Percentiles rank a stretch among this genome's conserved stretches.
phyloP scores from a whole-genome alignment of 345 rosid species.

The Syzygium aqueum region DNA sequence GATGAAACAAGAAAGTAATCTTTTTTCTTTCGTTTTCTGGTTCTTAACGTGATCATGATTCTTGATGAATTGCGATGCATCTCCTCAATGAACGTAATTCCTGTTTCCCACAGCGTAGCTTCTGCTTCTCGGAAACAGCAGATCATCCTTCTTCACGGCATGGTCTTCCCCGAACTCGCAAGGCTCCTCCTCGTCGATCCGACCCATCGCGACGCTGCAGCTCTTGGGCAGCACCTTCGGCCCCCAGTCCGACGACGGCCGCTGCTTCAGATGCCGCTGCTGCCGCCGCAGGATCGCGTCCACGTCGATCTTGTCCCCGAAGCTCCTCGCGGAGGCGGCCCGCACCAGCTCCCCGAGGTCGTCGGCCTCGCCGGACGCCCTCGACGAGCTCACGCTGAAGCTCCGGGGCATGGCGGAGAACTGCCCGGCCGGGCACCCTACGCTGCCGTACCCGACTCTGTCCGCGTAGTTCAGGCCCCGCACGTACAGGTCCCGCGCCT shows the following conservation, averaged over 20 bases:
- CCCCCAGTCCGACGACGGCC: neutral
- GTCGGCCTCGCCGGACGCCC: slow-evolving; percentile 10
- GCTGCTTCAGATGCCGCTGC: neutral
- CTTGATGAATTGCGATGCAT: neutral
- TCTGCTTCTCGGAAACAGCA: slow-evolving; percentile 27
- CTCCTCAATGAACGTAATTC: neutral
- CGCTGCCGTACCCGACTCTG: slow-evolving; percentile 13
- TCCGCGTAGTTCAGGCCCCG: slow-evolving; percentile 45
- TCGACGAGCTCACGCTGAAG: slow-evolving; percentile 26
- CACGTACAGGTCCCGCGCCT: slow-evolving; percentile 47
- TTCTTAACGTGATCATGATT: neutral
- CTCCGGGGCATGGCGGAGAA: slow-evolving; percentile 33
- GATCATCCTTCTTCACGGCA: neutral
- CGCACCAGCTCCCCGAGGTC: slow-evolving; percentile 34
- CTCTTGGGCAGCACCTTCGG: slow-evolving; percentile 23
- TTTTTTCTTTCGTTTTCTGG: neutral
- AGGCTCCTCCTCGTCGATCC: slow-evolving; percentile 65
- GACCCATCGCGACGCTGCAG: slow-evolving; percentile 35
- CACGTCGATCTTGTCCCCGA: neutral
- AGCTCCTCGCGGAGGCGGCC: slow-evolving; percentile 33
- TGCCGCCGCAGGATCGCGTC: neutral
- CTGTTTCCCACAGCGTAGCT: slow-evolving; percentile 19
- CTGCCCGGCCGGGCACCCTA: slow-evolving; percentile 27
- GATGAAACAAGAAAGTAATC: neutral
- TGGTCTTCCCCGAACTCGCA: slow-evolving; percentile 29